phyloP scores from a whole-genome alignment of 495 filamentous ascomycete species.

The Neurospora sp. region DNA sequence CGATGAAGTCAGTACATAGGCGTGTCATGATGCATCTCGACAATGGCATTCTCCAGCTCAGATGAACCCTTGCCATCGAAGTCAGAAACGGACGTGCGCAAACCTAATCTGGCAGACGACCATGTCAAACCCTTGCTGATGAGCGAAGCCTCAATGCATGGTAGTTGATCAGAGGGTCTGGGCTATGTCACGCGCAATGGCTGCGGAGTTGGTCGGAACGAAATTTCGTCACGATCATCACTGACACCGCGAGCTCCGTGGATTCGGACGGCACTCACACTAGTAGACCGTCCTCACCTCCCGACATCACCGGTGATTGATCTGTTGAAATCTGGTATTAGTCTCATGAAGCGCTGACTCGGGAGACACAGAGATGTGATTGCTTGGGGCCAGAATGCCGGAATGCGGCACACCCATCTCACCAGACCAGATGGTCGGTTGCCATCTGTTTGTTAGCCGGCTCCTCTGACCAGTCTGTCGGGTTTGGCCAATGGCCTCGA shows the following conservation, averaged over 20 bases:
- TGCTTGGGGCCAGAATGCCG: constrained; percentile 1
- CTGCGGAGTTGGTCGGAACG: constrained; percentile 7
- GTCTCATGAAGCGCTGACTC: constrained; percentile 17
- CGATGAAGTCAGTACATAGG: background rate
- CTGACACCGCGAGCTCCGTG: background rate
- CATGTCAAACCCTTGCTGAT: constrained; percentile 13
- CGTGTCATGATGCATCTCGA: too few species aligned
- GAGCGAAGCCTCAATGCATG: constrained; percentile 15
- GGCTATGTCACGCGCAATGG: constrained; percentile 20
- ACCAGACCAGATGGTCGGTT: background rate
- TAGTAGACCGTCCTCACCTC: background rate
- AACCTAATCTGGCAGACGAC: constrained; percentile 49
- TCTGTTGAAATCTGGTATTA: background rate
- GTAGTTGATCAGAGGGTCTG: constrained; percentile 14
- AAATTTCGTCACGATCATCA: constrained; percentile 6
- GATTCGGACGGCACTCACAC: background rate
- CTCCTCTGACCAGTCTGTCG: background rate
- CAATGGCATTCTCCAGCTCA: background rate
- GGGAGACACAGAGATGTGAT: constrained; percentile 1
- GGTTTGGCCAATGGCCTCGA: background rate
- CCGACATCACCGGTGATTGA: background rate
- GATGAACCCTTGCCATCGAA: background rate
- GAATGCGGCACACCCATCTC: background rate
- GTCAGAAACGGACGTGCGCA: constrained; percentile 34
- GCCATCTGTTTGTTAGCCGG: background rate